Percentiles rank a stretch among this genome's conserved stretches.
These are phyloP conservation scores for Nothophoma quercina DNA, from an alignment of 2,329 filamentous ascomycete species.

Conservation along the genomic window DNA sequence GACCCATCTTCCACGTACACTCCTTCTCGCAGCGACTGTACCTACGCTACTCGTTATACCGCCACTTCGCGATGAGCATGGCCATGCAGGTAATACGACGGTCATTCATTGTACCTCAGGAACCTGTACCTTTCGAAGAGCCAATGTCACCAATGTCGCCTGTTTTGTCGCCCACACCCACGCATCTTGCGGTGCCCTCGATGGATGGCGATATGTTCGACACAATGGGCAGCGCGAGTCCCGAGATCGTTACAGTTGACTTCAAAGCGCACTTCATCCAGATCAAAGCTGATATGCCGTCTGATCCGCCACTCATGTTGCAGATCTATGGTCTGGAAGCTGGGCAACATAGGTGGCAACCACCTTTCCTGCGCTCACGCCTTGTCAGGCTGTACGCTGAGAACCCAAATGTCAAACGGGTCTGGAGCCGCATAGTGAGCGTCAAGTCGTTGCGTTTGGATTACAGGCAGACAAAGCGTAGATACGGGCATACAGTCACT, in stretches of 20 bases:
- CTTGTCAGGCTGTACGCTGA: slow-evolving; percentile 87
- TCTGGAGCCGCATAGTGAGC: slow-evolving; percentile 88
- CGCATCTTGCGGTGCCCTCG: slow-evolving; percentile 44
- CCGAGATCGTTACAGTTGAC: slow-evolving; percentile 81
- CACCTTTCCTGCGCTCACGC: slow-evolving; percentile 79
- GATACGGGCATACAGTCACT: slow-evolving; percentile 66
- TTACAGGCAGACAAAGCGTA: slow-evolving; percentile 77
- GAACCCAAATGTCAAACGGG: slow-evolving; percentile 78
- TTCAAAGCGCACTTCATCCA: slow-evolving; percentile 83
- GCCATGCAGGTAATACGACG: slow-evolving; percentile 73
- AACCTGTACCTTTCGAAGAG: slow-evolving; percentile 21
- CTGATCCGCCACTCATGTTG: slow-evolving; percentile 89
- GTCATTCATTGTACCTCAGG: slow-evolving; percentile 48
- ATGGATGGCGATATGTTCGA: slow-evolving; percentile 41
- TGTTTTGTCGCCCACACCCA: slow-evolving; percentile 18
- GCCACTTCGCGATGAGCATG: slow-evolving; percentile 88
- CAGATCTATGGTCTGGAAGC: slow-evolving; percentile 84
- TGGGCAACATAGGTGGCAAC: slow-evolving; percentile 85
- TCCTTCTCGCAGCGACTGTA: slow-evolving; percentile 80
- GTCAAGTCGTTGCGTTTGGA: slow-evolving; percentile 84
- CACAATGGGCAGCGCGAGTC: slow-evolving; percentile 33
- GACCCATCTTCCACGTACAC: slow-evolving; percentile 86
- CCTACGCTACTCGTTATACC: slow-evolving; percentile 89
- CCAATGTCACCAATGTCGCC: slow-evolving; percentile 25
- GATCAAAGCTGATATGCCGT: slow-evolving; percentile 85